A percentile compares a stretch with the other conserved stretches of the same genome.
Conservation (phyloP, 108 stramenopile genomes). For the Fistulifera pelliculosa region DNA sequence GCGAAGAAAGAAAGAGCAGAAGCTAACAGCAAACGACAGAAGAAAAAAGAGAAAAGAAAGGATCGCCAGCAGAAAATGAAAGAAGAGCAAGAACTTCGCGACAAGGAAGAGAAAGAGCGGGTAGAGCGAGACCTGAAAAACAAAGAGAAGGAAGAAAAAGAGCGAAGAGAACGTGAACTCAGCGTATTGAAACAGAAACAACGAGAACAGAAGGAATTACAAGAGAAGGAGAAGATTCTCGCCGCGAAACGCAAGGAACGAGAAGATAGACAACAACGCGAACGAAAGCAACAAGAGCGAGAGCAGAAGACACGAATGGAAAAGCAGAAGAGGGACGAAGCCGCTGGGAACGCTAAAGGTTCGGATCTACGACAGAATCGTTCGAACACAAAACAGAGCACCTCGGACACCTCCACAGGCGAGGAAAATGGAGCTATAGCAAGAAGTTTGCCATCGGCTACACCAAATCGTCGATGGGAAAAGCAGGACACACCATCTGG, state of each 20-base stretch:
- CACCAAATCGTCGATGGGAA: too few species aligned
- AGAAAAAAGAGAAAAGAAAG: conserved; percentile 83
- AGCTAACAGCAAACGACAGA: conserved; percentile 64
- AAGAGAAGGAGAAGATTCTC: conserved; percentile 12
- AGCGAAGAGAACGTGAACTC: conserved; percentile 33
- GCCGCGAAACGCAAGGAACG: conserved; percentile 21
- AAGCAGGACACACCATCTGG: conserved; percentile 6
- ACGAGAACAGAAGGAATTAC: conserved; percentile 15
- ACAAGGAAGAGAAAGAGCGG: conserved; percentile 43
- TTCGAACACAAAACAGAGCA: too few species aligned
- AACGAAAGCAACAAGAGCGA: conserved; percentile 10
- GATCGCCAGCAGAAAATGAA: conserved; percentile 71
- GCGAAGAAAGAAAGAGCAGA: conserved; percentile 57
- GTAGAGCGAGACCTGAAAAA: conserved; percentile 35
- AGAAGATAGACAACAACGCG: conserved; percentile 17
- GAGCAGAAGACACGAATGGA: conserved; percentile 9
- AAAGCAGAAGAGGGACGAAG: too few species aligned
- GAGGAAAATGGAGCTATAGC: too few species aligned
- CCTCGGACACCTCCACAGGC: too few species aligned
- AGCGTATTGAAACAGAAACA: conserved; percentile 37
- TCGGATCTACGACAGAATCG: too few species aligned
- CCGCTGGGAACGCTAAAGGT: too few species aligned
- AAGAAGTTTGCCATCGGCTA: too few species aligned
- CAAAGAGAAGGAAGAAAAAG: conserved; percentile 35
- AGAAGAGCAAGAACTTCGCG: conserved; percentile 52